Conservation (phyloP, 2,329 filamentous ascomycete species). For the Chrysosporium queenslandicum region DNA sequence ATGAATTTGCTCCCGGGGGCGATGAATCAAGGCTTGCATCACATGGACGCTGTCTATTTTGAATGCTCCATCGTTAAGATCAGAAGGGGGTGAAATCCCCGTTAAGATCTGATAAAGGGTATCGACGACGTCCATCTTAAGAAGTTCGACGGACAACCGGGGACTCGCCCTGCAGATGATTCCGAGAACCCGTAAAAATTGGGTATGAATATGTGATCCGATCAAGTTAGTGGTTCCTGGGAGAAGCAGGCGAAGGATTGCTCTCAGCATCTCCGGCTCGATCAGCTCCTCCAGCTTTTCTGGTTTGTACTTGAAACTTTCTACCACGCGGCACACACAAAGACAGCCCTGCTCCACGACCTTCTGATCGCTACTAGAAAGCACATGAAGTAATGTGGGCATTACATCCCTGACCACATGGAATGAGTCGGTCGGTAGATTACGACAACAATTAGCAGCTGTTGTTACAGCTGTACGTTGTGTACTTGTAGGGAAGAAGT, state of each 20-base stretch:
- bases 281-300: slow-evolving; percentile 86
- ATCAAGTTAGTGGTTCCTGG: slow-evolving; percentile 95
- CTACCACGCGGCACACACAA: slow-evolving; percentile 89
- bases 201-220: slow-evolving; percentile 86
- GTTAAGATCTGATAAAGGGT: slow-evolving; percentile 96
- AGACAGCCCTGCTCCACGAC: slow-evolving; percentile 95
- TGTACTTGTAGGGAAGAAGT: slow-evolving; percentile 96
- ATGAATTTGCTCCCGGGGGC: slow-evolving; percentile 88
- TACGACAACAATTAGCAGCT: slow-evolving; percentile 94
- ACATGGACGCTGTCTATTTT: slow-evolving; percentile 95
- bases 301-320: slow-evolving; percentile 87
- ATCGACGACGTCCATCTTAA: slow-evolving; percentile 95
- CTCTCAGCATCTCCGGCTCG: slow-evolving; percentile 73
- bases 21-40: slow-evolving; percentile 96
- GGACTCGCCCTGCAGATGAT: slow-evolving; percentile 87
- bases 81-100: slow-evolving; percentile 79
- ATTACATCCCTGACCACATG: slow-evolving; percentile 87
- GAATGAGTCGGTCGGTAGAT: slow-evolving; percentile 90
- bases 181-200: slow-evolving; percentile 83
- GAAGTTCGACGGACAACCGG: slow-evolving; percentile 72
- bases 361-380: slow-evolving; percentile 85
- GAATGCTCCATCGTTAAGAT: slow-evolving; percentile 50
- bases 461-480: slow-evolving; percentile 95
- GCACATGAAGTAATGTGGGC: slow-evolving; percentile 83
- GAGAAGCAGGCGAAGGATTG: slow-evolving; percentile 74